phyloP scores from a whole-genome alignment of 2,329 filamentous ascomycete genomes.

The Aspergillus chevalieri region DNA sequence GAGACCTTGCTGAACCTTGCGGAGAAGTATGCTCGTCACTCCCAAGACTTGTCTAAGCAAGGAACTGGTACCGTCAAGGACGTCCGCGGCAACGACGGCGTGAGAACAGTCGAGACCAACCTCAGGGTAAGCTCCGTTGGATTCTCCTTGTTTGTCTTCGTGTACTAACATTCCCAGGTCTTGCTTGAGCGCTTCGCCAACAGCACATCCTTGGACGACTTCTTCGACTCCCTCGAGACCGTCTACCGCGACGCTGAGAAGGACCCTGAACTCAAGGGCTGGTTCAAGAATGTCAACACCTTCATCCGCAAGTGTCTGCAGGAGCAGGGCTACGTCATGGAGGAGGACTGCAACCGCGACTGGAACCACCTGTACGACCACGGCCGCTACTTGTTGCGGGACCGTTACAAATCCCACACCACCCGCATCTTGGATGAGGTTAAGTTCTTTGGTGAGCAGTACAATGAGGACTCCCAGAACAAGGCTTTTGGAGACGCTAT shows the following conservation, averaged over 20 bases:
- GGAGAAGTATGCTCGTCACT: constrained; percentile 76
- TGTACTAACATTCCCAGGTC: constrained; percentile 49
- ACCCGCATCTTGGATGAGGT: constrained; percentile 81
- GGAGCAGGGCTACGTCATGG: constrained; percentile 85
- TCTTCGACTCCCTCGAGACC: constrained; percentile 76
- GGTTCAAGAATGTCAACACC: constrained; percentile 73
- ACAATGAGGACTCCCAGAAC: constrained; percentile 83
- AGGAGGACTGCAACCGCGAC: constrained; percentile 69
- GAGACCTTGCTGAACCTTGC: constrained; percentile 77
- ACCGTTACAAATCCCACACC: constrained; percentile 81
- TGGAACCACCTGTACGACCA: constrained; percentile 83
- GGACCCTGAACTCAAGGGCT: constrained; percentile 78
- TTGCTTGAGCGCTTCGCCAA: constrained; percentile 95
- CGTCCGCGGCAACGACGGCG: background rate
- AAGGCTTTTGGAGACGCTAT: constrained; percentile 68
- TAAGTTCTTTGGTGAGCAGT: constrained; percentile 84
- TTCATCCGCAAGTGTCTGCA: constrained; percentile 80
- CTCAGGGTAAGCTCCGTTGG: constrained; percentile 53
- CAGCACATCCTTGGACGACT: constrained; percentile 77
- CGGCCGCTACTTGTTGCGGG: constrained; percentile 77
- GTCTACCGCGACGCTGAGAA: constrained; percentile 82
- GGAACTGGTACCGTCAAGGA: constrained; percentile 65
- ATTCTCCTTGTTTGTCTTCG: background rate
- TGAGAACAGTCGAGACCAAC: constrained; percentile 55
- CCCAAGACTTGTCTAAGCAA: constrained; percentile 58